Conservation (phyloP, 495 filamentous ascomycete species). For the Talaromyces liani region DNA sequence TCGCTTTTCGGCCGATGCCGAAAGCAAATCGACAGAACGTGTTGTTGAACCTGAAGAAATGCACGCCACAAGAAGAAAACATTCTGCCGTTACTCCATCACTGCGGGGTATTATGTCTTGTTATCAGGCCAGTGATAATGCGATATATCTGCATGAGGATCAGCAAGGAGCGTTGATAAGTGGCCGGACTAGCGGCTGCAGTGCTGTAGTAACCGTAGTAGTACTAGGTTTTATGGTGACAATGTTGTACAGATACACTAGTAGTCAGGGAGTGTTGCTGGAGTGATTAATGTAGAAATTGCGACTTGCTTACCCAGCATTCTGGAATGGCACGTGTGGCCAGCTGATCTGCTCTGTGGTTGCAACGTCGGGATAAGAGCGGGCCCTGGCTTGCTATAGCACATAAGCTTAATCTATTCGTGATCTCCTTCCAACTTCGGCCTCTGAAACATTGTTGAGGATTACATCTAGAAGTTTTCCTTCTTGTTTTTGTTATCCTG, state of each 20-base stretch:
- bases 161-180: slow-evolving; percentile 2
- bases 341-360: background rate
- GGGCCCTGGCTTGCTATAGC: background rate
- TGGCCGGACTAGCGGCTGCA: background rate
- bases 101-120: background rate
- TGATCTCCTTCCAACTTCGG: background rate
- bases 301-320: background rate
- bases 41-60: background rate
- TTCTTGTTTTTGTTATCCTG: background rate
- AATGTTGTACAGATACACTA: background rate
- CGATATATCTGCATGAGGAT: background rate
- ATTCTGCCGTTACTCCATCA: background rate
- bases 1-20: background rate
- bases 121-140: slow-evolving; percentile 1
- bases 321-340: background rate
- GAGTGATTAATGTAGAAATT: background rate
- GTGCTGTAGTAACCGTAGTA: background rate
- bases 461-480: background rate
- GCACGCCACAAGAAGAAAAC: background rate
- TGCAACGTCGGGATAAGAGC: background rate
- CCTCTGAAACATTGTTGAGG: background rate
- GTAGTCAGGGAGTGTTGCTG: background rate
- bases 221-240: background rate
- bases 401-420: background rate
- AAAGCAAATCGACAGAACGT: background rate